A percentile compares a stretch with the other conserved stretches of the same genome.
Conservation (phyloP, 129 eudicot genomes). For the Lonicera japonica region DNA sequence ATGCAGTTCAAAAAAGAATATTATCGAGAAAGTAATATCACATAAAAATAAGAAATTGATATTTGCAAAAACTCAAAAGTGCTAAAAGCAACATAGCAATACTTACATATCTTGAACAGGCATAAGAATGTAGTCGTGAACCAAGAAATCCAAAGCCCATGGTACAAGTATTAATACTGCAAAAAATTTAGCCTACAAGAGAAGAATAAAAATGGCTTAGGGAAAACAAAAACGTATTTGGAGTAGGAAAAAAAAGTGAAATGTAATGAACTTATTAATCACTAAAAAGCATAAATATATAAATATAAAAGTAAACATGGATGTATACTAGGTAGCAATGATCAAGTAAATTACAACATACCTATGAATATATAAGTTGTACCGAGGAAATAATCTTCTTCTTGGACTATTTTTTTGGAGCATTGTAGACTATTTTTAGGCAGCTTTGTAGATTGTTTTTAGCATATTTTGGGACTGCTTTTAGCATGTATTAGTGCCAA, state of each 20-base stretch:
- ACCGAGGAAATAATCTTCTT: too few relatives aligned
- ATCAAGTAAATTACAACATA: too few relatives aligned
- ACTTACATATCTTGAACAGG: slow-evolving; percentile 92
- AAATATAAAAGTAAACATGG: not conserved
- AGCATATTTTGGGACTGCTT: too few relatives aligned
- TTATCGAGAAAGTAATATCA: not conserved
- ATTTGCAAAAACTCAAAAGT: too few relatives aligned
- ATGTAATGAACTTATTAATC: not conserved
- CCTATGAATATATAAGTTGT: too few relatives aligned
- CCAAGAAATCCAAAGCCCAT: slow-evolving; percentile 85
- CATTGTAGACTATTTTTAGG: too few relatives aligned
- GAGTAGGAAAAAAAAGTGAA: not conserved
- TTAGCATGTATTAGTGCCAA: too few relatives aligned
- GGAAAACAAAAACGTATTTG: not conserved
- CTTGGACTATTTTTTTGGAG: too few relatives aligned
- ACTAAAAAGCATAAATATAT: not conserved
- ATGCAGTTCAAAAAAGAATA: not conserved
- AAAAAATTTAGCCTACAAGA: slow-evolving; percentile 93
- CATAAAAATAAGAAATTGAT: too few relatives aligned
- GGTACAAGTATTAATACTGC: slow-evolving; percentile 74
- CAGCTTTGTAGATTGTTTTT: too few relatives aligned
- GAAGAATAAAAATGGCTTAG: slow-evolving; percentile 13
- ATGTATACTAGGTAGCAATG: too few relatives aligned
- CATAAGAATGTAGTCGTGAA: slow-evolving; percentile 92
- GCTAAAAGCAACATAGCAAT: not conserved